Conservation (phyloP, 257 asterid species). For the Eucommia ulmoides region DNA sequence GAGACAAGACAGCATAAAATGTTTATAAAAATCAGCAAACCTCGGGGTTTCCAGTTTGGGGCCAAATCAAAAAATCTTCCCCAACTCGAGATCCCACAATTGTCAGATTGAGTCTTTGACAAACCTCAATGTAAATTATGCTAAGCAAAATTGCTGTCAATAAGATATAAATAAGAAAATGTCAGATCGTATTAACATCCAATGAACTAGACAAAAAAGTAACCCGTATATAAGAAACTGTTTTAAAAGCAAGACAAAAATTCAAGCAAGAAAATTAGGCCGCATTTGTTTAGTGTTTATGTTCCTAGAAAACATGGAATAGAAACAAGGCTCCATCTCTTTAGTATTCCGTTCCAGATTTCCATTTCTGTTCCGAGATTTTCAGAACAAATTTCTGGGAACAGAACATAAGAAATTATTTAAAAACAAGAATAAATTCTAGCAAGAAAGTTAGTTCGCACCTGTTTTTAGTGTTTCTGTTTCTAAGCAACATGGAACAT, state of each 20-base stretch:
- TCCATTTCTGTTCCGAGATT: too few species aligned
- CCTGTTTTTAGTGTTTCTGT: too few species aligned
- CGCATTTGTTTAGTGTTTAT: too few species aligned
- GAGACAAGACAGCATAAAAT: neutral
- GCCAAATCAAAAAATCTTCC: constrained; percentile 98
- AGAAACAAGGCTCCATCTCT: too few species aligned
- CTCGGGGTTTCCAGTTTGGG: constrained; percentile 87
- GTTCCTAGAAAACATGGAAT: too few species aligned
- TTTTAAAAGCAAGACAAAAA: neutral
- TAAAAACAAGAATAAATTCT: too few species aligned
- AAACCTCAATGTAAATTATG: constrained; percentile 89
- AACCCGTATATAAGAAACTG: neutral
- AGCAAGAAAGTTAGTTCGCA: too few species aligned
- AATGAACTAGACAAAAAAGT: neutral
- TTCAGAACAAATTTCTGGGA: too few species aligned
- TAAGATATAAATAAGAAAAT: constrained; percentile 6
- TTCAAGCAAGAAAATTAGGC: neutral
- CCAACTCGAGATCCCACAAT: constrained; percentile 97
- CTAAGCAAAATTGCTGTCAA: constrained; percentile 83
- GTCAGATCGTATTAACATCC: constrained; percentile 6
- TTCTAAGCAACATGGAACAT: too few species aligned
- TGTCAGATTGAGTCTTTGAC: constrained; percentile 76
- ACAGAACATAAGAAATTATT: too few species aligned
- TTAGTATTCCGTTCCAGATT: too few species aligned
- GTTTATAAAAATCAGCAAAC: constrained; percentile 21